A percentile compares a stretch with the other conserved stretches of the same genome.
Conservation (phyloP, 176 grass and related monocot species). For the Lolium rigidum region DNA sequence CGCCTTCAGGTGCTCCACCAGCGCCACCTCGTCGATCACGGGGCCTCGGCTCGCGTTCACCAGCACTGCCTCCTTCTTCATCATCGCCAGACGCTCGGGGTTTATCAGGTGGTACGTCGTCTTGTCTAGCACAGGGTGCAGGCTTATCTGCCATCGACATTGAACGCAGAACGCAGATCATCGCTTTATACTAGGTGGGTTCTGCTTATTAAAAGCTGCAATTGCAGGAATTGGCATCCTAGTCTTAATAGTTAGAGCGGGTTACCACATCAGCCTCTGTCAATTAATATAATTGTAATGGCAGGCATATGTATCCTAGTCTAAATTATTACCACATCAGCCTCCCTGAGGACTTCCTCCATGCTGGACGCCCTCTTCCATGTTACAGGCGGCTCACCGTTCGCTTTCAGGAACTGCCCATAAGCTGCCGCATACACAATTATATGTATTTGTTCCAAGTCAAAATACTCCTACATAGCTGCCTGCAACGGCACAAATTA, state of each 20-base stretch:
- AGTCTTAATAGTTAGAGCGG: background rate
- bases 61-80: slow-evolving; percentile 96
- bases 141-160: slow-evolving; percentile 67
- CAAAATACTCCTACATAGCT: background rate
- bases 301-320: too few relatives aligned
- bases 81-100: slow-evolving; percentile 85
- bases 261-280: too few relatives aligned
- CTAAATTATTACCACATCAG: slow-evolving; percentile 66
- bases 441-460: background rate
- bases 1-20: slow-evolving; percentile 86
- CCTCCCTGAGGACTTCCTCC: slow-evolving; percentile 96
- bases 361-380: slow-evolving; percentile 96
- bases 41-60: slow-evolving; percentile 93
- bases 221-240: background rate
- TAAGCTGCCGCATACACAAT: slow-evolving; percentile 53
- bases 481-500: background rate
- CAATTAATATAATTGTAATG: too few relatives aligned
- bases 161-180: background rate
- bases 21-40: slow-evolving; percentile 79
- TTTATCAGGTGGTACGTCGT: slow-evolving; percentile 99
- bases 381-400: slow-evolving; percentile 84
- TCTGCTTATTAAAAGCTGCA: background rate
- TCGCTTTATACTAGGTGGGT: too few relatives aligned
- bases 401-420: slow-evolving; percentile 86
- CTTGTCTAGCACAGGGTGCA: slow-evolving; percentile 95